phyloP scores from a whole-genome alignment of 2,329 filamentous ascomycete species.

The Aspergillus udagawae region DNA sequence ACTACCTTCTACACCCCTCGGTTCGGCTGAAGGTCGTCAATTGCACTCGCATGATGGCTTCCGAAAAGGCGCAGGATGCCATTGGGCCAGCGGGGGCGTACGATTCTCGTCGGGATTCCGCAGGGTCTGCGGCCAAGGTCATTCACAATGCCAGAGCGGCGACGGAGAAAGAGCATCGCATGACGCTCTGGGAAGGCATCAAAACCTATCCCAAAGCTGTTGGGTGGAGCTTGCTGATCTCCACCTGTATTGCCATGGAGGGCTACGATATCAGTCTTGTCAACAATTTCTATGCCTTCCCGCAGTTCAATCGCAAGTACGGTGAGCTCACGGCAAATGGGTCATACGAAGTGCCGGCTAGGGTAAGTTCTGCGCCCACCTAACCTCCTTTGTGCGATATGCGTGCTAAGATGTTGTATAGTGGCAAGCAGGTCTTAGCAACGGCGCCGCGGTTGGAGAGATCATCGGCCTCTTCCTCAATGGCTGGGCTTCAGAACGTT shows the following conservation, averaged over 20 bases:
- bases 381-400: neutral
- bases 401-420: conserved; percentile 20
- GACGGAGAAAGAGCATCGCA: conserved; percentile 52
- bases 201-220: conserved; percentile 83
- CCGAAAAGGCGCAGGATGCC: conserved; percentile 25
- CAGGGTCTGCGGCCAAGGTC: conserved; percentile 28
- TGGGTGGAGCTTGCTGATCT: conserved; percentile 77
- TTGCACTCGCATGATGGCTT: conserved; percentile 19
- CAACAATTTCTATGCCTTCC: conserved; percentile 67
- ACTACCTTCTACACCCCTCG: neutral
- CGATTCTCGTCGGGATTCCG: conserved; percentile 14
- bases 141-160: conserved; percentile 41
- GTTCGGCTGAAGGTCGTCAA: neutral
- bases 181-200: conserved; percentile 73
- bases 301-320: conserved; percentile 41
- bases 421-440: conserved; percentile 46
- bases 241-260: conserved; percentile 89
- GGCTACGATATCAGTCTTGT: conserved; percentile 79
- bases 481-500: conserved; percentile 48
- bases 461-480: conserved; percentile 52
- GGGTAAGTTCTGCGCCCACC: conserved; percentile 23
- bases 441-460: conserved; percentile 42
- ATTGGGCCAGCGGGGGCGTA: conserved; percentile 20
- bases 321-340: conserved; percentile 31
- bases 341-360: conserved; percentile 37